Conservation (phyloP, 306 rosid species). For the Gynostemma pentaphyllum region DNA sequence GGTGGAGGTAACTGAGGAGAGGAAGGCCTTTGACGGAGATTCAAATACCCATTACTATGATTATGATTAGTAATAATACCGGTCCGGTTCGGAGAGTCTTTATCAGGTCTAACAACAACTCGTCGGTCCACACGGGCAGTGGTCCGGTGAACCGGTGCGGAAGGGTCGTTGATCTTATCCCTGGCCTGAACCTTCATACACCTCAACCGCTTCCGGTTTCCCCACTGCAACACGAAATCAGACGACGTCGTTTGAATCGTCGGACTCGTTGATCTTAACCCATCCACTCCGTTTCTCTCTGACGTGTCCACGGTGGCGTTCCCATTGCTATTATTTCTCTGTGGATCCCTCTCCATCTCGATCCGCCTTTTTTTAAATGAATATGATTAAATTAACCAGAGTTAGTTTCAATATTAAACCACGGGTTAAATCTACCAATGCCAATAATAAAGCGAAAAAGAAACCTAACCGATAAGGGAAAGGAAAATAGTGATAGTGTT, state of each 20-base stretch:
- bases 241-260: slow-evolving; percentile 45
- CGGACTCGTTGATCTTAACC: slow-evolving; percentile 37
- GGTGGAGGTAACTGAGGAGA: slow-evolving; percentile 63
- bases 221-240: slow-evolving; percentile 74
- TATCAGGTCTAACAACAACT: slow-evolving; percentile 58
- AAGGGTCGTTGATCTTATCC: slow-evolving; percentile 35
- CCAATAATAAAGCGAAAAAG: neutral
- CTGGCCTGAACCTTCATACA: slow-evolving; percentile 87
- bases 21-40: slow-evolving; percentile 71
- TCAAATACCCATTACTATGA: slow-evolving; percentile 42
- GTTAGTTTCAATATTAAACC: slow-evolving; percentile 19
- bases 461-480: neutral
- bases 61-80: slow-evolving; percentile 9
- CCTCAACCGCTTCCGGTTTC: slow-evolving; percentile 80
- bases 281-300: slow-evolving; percentile 40
- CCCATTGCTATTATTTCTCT: slow-evolving; percentile 18
- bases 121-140: slow-evolving; percentile 76
- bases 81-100: slow-evolving; percentile 39
- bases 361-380: slow-evolving; percentile 12
- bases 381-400: slow-evolving; percentile 6
- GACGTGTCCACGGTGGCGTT: slow-evolving; percentile 13
- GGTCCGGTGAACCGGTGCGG: slow-evolving; percentile 50
- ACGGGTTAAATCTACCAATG: slow-evolving; percentile 10
- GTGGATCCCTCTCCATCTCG: slow-evolving; percentile 57
- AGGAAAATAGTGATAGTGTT: neutral